These are phyloP conservation scores for Suhomyces pyralidae DNA, from an alignment of 805 yeast species.

Conservation along the genomic window DNA sequence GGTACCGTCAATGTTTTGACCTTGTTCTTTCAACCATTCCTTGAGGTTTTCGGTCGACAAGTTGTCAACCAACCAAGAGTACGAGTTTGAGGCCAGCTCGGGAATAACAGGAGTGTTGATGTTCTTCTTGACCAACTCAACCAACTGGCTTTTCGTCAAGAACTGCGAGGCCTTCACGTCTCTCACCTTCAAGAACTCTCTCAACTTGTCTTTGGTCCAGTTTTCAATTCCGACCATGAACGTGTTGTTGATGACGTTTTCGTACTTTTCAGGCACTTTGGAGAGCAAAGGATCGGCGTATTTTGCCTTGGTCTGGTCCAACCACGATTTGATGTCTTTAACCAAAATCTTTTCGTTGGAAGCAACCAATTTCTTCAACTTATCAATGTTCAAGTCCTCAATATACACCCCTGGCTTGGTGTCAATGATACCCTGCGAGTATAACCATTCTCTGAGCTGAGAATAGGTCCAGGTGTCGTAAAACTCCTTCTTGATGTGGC, in stretches of 20 bases:
- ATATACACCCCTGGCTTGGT: slow-evolving; percentile 30
- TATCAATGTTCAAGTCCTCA: slow-evolving; percentile 32
- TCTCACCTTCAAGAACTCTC: slow-evolving; percentile 39
- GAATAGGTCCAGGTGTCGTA: slow-evolving; percentile 52
- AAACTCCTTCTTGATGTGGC: slow-evolving; percentile 39
- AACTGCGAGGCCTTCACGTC: slow-evolving; percentile 37
- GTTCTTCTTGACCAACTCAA: slow-evolving; percentile 36
- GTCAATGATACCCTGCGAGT: slow-evolving; percentile 32
- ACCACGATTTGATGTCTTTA: slow-evolving; percentile 40
- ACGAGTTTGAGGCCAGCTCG: slow-evolving; percentile 17
- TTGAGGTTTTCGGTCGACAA: slow-evolving; percentile 37
- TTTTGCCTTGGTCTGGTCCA: slow-evolving; percentile 18
- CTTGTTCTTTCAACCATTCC: slow-evolving; percentile 38
- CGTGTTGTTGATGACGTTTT: slow-evolving; percentile 41
- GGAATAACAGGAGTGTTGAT: slow-evolving; percentile 34
- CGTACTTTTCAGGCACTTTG: slow-evolving; percentile 28
- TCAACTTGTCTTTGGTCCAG: slow-evolving; percentile 48
- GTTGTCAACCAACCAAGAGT: slow-evolving; percentile 30
- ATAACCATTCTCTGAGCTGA: slow-evolving; percentile 56
- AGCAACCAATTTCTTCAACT: slow-evolving; percentile 33
- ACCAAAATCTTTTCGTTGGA: slow-evolving; percentile 32
- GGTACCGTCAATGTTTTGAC: slow-evolving; percentile 20
- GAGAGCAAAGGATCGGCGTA: slow-evolving; percentile 32
- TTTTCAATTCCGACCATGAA: slow-evolving; percentile 43
- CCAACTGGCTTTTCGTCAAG: slow-evolving; percentile 38